Conservation (phyloP, 2,329 filamentous ascomycete genomes). For the Fusarium pseudograminearum region DNA sequence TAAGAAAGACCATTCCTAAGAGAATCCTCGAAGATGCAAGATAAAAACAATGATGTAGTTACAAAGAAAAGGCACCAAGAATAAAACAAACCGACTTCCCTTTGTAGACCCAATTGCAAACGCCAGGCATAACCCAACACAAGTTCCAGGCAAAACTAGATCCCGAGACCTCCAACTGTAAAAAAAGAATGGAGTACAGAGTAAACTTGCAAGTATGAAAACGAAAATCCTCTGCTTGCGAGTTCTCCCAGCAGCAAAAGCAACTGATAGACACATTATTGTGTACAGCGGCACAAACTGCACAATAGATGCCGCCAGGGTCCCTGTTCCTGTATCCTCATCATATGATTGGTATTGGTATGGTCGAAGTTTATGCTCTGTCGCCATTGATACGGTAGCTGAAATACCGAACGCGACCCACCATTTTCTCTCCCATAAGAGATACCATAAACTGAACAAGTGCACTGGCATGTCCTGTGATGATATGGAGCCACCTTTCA, state of each 20-base stretch:
- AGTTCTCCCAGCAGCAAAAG: rapidly evolving
- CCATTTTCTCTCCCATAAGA: not conserved
- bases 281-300: not conserved
- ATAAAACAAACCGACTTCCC: not conserved
- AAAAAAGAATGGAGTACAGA: not conserved
- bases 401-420: rapidly evolving
- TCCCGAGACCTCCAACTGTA: not conserved
- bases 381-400: not conserved
- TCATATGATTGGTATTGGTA: too few species aligned
- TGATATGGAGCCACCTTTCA: constrained; percentile 1
- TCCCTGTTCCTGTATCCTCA: too few species aligned
- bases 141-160: not conserved
- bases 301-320: not conserved
- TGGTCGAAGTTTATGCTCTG: too few species aligned
- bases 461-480: not conserved
- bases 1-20: not conserved
- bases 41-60: not conserved
- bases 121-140: not conserved
- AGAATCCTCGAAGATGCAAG: not conserved
- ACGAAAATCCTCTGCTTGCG: rapidly evolving
- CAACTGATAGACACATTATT: not conserved
- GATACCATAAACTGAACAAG: not conserved
- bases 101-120: not conserved
- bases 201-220: rapidly evolving
- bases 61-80: not conserved